A percentile compares a stretch with the other conserved stretches of the same genome.
These are phyloP conservation scores for Russula earlei DNA, from an alignment of 768 basidiomycete species.

Conservation along the genomic window DNA sequence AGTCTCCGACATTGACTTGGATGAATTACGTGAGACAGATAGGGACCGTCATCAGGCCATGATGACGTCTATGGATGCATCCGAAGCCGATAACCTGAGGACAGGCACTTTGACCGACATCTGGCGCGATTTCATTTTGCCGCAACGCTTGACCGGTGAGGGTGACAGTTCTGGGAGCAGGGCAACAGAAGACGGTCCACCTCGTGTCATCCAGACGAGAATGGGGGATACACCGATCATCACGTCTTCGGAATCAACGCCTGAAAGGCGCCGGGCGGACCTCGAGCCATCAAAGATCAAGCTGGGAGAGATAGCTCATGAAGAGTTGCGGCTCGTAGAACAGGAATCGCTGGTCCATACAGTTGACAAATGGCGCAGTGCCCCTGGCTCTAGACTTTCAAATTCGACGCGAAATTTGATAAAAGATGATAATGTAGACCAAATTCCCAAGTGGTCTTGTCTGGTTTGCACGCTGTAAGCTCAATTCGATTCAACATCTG, in stretches of 20 bases:
- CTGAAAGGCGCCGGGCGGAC: not conserved
- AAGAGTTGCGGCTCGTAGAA: not conserved
- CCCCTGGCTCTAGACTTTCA: not conserved
- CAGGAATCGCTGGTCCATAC: not conserved
- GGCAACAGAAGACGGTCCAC: not conserved
- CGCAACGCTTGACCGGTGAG: slow-evolving; percentile 11
- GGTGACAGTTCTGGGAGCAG: not conserved
- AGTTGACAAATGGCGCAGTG: not conserved
- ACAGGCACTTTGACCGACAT: slow-evolving; percentile 35
- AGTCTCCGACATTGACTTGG: slow-evolving; percentile 12
- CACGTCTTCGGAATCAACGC: not conserved
- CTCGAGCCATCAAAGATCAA: slow-evolving; percentile 15
- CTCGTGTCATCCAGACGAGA: not conserved
- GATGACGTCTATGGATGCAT: slow-evolving; percentile 36
- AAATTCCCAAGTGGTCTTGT: slow-evolving; percentile 12
- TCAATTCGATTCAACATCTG: not conserved
- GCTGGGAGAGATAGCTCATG: slow-evolving; percentile 31
- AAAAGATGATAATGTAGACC: not conserved
- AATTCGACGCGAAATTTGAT: not conserved
- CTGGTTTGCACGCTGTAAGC: slow-evolving; percentile 3
- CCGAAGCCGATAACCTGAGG: slow-evolving; percentile 37
- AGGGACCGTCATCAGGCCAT: slow-evolving; percentile 43
- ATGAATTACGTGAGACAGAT: slow-evolving; percentile 31
- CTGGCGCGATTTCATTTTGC: slow-evolving; percentile 43
- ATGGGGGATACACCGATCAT: not conserved